These are phyloP conservation scores for Fraxinus platypoda DNA, from an alignment of 305 asterid genomes.

Conservation along the genomic window DNA sequence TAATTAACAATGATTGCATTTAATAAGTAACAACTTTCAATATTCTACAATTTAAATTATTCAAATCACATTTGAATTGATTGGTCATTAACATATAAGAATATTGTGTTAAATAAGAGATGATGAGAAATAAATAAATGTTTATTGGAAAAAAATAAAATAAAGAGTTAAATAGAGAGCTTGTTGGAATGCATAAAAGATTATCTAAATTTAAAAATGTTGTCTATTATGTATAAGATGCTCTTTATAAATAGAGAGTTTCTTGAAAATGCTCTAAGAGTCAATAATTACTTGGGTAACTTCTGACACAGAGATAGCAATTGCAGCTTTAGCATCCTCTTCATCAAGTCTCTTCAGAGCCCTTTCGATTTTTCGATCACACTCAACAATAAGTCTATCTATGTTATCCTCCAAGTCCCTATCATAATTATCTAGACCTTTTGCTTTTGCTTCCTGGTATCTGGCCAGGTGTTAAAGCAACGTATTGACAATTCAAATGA, in stretches of 20 bases:
- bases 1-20: background rate
- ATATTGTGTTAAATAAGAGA: background rate
- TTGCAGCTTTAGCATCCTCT: constrained; percentile 96
- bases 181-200: background rate
- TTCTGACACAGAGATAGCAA: constrained; percentile 85
- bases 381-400: constrained; percentile 86
- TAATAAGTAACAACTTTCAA: background rate
- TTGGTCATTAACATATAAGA: background rate
- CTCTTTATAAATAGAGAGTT: background rate
- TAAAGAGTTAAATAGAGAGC: background rate
- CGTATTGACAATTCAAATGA: constrained; percentile 16
- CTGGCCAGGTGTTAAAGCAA: constrained; percentile 50
- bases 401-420: constrained; percentile 87
- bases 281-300: constrained; percentile 58
- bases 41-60: background rate
- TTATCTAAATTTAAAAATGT: background rate
- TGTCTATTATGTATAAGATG: background rate
- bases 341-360: constrained; percentile 88
- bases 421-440: constrained; percentile 80
- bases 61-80: background rate
- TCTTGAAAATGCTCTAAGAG: background rate
- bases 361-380: constrained; percentile 82
- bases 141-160: background rate
- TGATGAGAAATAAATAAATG: background rate
- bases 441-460: constrained; percentile 74